These are phyloP conservation scores for Tetracladium setigerum DNA, from an alignment of 495 filamentous ascomycete genomes.

Conservation along the genomic window DNA sequence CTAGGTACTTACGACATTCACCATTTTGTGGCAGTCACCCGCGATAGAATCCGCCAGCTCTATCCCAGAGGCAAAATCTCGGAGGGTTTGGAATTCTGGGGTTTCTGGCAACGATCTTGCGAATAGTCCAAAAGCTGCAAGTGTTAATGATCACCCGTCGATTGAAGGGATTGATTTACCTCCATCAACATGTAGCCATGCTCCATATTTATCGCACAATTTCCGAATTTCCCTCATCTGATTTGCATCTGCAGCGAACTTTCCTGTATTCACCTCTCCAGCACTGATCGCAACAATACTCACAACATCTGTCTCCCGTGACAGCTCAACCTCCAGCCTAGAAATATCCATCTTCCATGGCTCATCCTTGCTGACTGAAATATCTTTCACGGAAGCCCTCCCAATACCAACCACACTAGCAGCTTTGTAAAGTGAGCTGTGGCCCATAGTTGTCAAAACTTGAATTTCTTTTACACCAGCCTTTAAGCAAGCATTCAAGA, in stretches of 20 bases:
- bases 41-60: slow-evolving; percentile 83
- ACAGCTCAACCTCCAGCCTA: slow-evolving; percentile 42
- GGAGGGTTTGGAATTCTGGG: slow-evolving; percentile 53
- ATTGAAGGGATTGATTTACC: slow-evolving; percentile 31
- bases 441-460: slow-evolving; percentile 71
- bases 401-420: slow-evolving; percentile 77
- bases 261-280: slow-evolving; percentile 87
- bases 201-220: slow-evolving; percentile 64
- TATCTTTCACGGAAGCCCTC: slow-evolving; percentile 52
- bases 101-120: slow-evolving; percentile 53
- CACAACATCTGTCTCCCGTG: slow-evolving; percentile 44
- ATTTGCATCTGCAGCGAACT: slow-evolving; percentile 58
- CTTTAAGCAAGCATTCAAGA: slow-evolving; percentile 56
- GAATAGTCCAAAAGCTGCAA: slow-evolving; percentile 76
- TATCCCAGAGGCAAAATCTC: slow-evolving; percentile 51
- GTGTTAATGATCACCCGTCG: background rate
- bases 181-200: slow-evolving; percentile 89
- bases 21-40: slow-evolving; percentile 80
- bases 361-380: slow-evolving; percentile 40
- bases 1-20: slow-evolving; percentile 71
- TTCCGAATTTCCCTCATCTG: slow-evolving; percentile 58
- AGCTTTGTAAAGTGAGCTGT: slow-evolving; percentile 78
- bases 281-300: slow-evolving; percentile 73
- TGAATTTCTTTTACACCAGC: slow-evolving; percentile 61
- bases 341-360: slow-evolving; percentile 63